phyloP scores from a whole-genome alignment of 768 basidiomycete species.

The Boletus rufocinnamomeus region DNA sequence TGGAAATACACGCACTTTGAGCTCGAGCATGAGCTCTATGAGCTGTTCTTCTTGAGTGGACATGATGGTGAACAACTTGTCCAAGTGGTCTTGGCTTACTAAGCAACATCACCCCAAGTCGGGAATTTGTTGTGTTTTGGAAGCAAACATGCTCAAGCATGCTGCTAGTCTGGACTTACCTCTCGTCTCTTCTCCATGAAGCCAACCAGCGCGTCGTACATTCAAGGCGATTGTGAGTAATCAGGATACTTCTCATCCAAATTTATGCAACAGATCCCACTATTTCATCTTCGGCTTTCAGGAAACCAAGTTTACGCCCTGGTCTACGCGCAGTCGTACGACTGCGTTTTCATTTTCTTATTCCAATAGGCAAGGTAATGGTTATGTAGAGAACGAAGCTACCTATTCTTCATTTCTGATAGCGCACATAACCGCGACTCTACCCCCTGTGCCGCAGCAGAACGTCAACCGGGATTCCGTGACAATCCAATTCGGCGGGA shows the following conservation, averaged over 20 bases:
- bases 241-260: background rate
- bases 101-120: conserved; percentile 3
- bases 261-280: background rate
- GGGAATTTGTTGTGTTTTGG: background rate
- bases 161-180: background rate
- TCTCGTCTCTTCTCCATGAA: background rate
- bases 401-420: background rate
- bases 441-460: conserved; percentile 2
- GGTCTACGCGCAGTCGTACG: conserved; percentile 1
- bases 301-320: conserved; percentile 5
- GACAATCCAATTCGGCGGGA: conserved; percentile 7
- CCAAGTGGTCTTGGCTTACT: conserved; percentile 7
- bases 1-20: conserved; percentile 49
- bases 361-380: background rate
- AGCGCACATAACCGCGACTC: background rate
- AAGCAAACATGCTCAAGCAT: background rate
- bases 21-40: conserved; percentile 71
- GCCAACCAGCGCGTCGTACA: no score
- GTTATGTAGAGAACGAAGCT: background rate
- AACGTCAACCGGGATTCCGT: background rate
- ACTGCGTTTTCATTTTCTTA: conserved; percentile 3
- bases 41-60: conserved; percentile 65
- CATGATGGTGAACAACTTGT: conserved; percentile 41
- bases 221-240: background rate
- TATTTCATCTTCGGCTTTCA: background rate